Evolutionary conservation across 2,329 filamentous ascomycete species (phyloP).

Genomic region (Teratosphaeria destructans): DNA sequence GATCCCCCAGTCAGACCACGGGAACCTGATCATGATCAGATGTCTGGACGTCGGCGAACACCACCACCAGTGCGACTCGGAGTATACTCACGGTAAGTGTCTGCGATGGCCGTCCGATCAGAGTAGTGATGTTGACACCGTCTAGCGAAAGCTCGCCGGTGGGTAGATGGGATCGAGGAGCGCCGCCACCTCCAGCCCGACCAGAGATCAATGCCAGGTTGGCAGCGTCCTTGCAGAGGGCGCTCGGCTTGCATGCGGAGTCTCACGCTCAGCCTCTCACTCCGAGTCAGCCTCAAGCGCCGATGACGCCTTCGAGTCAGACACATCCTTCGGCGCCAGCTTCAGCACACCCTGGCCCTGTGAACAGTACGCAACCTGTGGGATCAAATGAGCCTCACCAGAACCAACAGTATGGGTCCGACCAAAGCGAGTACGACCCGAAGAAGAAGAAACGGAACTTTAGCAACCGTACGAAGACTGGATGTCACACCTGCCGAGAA

Average conservation of each 20-base stretch:
- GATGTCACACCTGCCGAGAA: slow-evolving; percentile 81
- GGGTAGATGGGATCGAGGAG: slow-evolving; percentile 1
- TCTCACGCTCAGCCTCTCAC: neutral
- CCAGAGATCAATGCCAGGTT: slow-evolving; percentile 30
- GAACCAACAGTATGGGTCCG: slow-evolving; percentile 26
- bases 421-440: slow-evolving; percentile 14
- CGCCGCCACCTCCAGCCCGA: slow-evolving; percentile 10
- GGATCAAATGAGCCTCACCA: slow-evolving; percentile 27
- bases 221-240: slow-evolving; percentile 42
- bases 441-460: slow-evolving; percentile 73
- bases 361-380: slow-evolving; percentile 12
- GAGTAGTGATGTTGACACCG: neutral
- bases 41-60: neutral
- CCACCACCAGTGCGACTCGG: neutral
- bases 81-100: slow-evolving; percentile 2
- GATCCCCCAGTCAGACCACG: slow-evolving; percentile 1
- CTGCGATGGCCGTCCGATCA: neutral
- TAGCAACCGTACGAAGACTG: slow-evolving; percentile 91
- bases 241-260: slow-evolving; percentile 26
- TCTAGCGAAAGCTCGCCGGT: slow-evolving; percentile 11
- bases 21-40: neutral
- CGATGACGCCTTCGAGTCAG: neutral
- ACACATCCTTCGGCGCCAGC: slow-evolving; percentile 14
- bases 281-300: slow-evolving; percentile 8
- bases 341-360: neutral